Evolutionary conservation across 177 flowering plant genomes (phyloP).

Genomic region (Vitis hybrid): DNA sequence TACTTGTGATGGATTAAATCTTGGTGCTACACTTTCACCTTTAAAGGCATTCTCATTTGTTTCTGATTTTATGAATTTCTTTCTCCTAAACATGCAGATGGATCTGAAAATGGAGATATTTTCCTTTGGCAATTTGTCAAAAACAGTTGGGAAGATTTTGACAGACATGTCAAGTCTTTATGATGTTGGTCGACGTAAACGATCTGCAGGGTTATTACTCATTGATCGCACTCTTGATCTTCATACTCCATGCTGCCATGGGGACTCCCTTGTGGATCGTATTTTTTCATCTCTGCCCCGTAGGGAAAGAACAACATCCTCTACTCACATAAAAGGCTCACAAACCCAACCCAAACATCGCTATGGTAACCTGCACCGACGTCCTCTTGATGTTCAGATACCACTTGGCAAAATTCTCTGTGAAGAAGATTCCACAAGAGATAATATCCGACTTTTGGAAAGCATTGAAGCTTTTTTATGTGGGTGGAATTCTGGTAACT

Average conservation of each 20-base stretch:
- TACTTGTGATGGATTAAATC: too few species aligned
- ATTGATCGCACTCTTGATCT: conserved; percentile 94
- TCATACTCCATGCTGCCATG: conserved; percentile 90
- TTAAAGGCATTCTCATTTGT: neutral
- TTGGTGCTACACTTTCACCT: too few species aligned
- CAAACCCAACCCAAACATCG: conserved; percentile 37
- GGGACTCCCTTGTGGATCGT: conserved; percentile 89
- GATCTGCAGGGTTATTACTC: conserved; percentile 85
- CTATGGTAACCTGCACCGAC: conserved; percentile 40
- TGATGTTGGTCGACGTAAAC: conserved; percentile 95
- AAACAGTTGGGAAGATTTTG: conserved; percentile 81
- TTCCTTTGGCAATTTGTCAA: conserved; percentile 86
- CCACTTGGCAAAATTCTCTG: conserved; percentile 53
- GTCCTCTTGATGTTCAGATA: conserved; percentile 72
- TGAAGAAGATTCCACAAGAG: conserved; percentile 36
- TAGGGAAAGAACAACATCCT: conserved; percentile 41
- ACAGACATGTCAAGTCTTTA: conserved; percentile 99
- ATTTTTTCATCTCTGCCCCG: conserved; percentile 81
- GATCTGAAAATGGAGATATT: conserved; percentile 95
- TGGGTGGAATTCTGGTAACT: conserved; percentile 63
- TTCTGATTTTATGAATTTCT: neutral
- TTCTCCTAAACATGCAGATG: conserved; percentile 63
- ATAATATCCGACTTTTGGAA: conserved; percentile 36
- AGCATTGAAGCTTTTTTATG: conserved; percentile 58
- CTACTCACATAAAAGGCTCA: conserved; percentile 37